phyloP scores from a whole-genome alignment of 257 asterid genomes.

The Fraxinus americana region DNA sequence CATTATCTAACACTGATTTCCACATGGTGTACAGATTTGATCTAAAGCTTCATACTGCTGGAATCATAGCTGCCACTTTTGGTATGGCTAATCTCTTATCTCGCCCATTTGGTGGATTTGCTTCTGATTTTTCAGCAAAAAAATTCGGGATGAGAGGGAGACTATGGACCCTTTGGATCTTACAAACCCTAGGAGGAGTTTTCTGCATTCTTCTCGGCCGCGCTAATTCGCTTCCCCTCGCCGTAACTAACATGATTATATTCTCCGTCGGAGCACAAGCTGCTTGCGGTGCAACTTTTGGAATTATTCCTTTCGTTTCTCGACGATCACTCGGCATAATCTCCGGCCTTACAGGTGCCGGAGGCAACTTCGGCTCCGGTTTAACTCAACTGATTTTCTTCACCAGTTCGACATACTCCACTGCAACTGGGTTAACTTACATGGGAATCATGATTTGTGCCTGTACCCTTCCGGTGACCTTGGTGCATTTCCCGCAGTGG shows the following conservation, averaged over 20 bases:
- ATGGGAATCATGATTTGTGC: slow-evolving; percentile 62
- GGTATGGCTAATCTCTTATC: slow-evolving; percentile 59
- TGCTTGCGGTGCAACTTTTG: slow-evolving; percentile 61
- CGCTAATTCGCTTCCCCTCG: slow-evolving; percentile 42
- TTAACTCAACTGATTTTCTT: slow-evolving; percentile 55
- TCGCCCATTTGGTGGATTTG: slow-evolving; percentile 57
- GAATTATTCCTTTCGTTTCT: slow-evolving; percentile 50
- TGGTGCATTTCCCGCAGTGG: slow-evolving; percentile 71
- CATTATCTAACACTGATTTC: neutral
- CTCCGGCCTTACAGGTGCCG: slow-evolving; percentile 60
- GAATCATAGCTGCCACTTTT: slow-evolving; percentile 56
- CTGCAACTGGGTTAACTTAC: slow-evolving; percentile 36
- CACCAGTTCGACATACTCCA: slow-evolving; percentile 34
- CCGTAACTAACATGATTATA: slow-evolving; percentile 47
- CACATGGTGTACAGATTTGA: slow-evolving; percentile 38
- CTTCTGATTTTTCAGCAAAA: slow-evolving; percentile 43
- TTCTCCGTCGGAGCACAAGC: slow-evolving; percentile 64
- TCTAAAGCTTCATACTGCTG: slow-evolving; percentile 56
- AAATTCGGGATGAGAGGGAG: slow-evolving; percentile 66
- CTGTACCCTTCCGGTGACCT: slow-evolving; percentile 48
- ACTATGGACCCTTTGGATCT: slow-evolving; percentile 52
- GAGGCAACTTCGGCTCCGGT: slow-evolving; percentile 67
- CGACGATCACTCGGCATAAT: slow-evolving; percentile 52
- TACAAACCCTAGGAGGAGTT: slow-evolving; percentile 56
- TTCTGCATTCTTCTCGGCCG: slow-evolving; percentile 52